Base-by-base conservation (phyloP, 2,329 filamentous ascomycete genomes). In the Aureobasidium sp. region DNA sequence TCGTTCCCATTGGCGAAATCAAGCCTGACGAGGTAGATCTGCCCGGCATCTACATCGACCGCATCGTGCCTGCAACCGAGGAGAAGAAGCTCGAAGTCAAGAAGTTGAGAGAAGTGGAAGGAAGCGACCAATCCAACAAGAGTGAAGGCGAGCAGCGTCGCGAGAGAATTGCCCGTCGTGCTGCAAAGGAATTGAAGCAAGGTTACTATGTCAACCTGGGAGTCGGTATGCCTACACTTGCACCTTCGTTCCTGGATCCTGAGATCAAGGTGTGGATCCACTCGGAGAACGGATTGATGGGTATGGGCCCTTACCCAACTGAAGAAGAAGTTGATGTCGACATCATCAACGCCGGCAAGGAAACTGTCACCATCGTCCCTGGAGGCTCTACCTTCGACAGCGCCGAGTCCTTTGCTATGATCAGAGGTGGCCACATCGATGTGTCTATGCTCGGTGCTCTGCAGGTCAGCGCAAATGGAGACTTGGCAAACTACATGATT, bases 401-500 rank as follows among this genome's bases (percentile, higher is more conserved):
- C 48, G 82, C 87, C 65, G 90, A 94, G 74, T 91, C 88, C 1
- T 95, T 95, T 70, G 85, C 83, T 67, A 94, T 94, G 90, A 95
- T 95, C 67, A 84, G 90, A 12, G 88, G 89, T 57, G 90, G 90
- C 0, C 89, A 91, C 69, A 86, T 95, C 45, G 87, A 95, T 70
- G 86, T 95, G 5, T 91, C 88, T 0, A 91, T 95, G 69, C 82
- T 95, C 0, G 90, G 90, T 3, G 87, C 90, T 1, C 84, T 93
- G 66, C 89, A 95, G 76, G 90, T 94, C 24, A 87, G 85, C 66
- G 89, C 89, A 0, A 79, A 82, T 2, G 90, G 90, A 29, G 90
- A 95, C 71, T 76, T 95, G 59, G 90, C 90, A 49, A 94, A 94
- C 75, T 95, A 90, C 79, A 94, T 94, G 87, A 88, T 95, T 65